Conservation (phyloP, 331 rosid genomes). For the Spiraea crenata region DNA sequence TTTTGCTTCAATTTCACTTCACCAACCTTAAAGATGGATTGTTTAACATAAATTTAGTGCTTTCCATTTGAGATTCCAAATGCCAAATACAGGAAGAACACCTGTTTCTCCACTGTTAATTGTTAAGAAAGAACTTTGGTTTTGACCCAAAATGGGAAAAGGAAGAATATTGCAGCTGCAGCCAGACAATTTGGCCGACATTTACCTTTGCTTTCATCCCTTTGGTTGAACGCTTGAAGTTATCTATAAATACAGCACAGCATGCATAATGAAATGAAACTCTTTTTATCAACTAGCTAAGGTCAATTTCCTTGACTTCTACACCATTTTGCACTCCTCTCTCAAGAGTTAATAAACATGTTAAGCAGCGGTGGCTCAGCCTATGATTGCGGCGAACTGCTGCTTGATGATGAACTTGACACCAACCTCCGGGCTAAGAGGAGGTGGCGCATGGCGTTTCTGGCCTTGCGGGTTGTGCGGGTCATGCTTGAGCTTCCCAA, state of each 20-base stretch:
- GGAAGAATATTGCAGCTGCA: too few species aligned
- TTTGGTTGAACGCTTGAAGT: too few species aligned
- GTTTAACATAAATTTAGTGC: not conserved
- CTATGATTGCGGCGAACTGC: constrained; percentile 11
- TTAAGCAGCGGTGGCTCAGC: not conserved
- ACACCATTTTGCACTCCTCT: not conserved
- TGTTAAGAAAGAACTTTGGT: not conserved
- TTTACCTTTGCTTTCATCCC: not conserved
- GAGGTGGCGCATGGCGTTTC: constrained; percentile 28
- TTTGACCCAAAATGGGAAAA: not conserved
- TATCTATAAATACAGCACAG: not conserved
- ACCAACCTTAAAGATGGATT: too few species aligned
- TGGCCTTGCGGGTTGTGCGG: constrained; percentile 4
- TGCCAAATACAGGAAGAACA: not conserved
- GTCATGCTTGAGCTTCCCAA: constrained; percentile 22
- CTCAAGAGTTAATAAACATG: constrained; percentile 25
- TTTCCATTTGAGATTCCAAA: not conserved
- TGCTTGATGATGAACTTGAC: constrained; percentile 30
- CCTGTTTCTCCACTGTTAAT: too few species aligned
- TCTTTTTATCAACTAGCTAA: not conserved
- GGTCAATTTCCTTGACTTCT: too few species aligned
- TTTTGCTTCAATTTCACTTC: not conserved
- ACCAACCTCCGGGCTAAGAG: constrained; percentile 24
- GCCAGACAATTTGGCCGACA: not conserved
- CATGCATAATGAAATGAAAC: not conserved